Percentiles rank a stretch among this genome's conserved stretches.
These are phyloP conservation scores for Proliferodiscus dingleyae DNA, from an alignment of 2,329 filamentous ascomycete species.

Conservation along the genomic window DNA sequence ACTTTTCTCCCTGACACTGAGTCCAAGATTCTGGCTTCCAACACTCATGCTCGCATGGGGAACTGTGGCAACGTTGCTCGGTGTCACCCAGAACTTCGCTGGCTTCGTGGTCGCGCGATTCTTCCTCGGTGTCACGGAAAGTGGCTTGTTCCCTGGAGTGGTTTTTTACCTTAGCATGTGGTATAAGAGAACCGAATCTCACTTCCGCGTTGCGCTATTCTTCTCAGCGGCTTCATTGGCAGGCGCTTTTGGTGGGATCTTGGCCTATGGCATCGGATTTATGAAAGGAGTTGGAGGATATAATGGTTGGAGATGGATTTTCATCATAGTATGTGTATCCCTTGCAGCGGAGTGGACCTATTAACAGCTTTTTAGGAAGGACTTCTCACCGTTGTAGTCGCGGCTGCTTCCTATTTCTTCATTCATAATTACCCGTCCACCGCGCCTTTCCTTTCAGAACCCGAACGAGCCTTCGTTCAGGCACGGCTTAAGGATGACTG, in stretches of 20 bases:
- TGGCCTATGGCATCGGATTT: conserved; percentile 52
- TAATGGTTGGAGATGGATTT: conserved; percentile 55
- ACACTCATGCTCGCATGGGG: conserved; percentile 53
- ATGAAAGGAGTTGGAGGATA: conserved; percentile 48
- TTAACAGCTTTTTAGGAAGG: conserved; percentile 40
- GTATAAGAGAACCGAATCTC: conserved; percentile 49
- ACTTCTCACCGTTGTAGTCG: conserved; percentile 48
- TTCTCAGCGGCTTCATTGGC: conserved; percentile 51
- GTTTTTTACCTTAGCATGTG: conserved; percentile 47
- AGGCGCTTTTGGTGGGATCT: conserved; percentile 51
- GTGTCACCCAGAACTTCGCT: conserved; percentile 44
- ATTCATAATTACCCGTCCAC: conserved; percentile 62
- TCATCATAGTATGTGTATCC: conserved; percentile 46
- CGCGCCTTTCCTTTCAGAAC: conserved; percentile 51
- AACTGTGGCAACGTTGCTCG: conserved; percentile 47
- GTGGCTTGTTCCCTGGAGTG: conserved; percentile 49
- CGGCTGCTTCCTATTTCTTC: conserved; percentile 49
- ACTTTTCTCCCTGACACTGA: background rate
- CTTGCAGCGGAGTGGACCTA: background rate
- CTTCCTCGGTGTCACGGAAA: conserved; percentile 52
- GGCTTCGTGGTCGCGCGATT: conserved; percentile 51
- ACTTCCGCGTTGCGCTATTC: conserved; percentile 52
- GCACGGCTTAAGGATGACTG: conserved; percentile 61
- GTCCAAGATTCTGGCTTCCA: conserved; percentile 50
- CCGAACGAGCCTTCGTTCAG: conserved; percentile 38